Conservation (phyloP, 208 protist species). For the Porcisia deanei region DNA sequence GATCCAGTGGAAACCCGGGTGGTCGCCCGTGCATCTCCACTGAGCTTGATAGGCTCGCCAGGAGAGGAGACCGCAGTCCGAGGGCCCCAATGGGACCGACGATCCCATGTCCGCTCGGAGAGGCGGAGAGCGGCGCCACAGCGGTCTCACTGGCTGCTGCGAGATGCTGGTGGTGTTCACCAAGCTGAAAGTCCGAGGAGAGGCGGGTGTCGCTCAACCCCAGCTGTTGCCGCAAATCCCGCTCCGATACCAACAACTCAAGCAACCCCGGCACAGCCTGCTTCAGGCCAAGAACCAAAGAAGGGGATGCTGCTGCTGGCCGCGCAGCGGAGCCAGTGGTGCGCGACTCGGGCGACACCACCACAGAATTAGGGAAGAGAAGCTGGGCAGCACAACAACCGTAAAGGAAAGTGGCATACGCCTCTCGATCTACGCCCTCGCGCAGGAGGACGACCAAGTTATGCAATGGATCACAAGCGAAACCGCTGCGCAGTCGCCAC, state of each 20-base stretch:
- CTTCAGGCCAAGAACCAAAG: slow-evolving; percentile 12
- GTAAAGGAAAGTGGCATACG: slow-evolving; percentile 66
- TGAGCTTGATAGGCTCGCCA: slow-evolving; percentile 6
- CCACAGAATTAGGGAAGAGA: slow-evolving; percentile 26
- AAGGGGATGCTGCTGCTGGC: background rate
- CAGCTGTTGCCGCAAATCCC: slow-evolving; percentile 22
- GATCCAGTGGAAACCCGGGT: slow-evolving; percentile 11
- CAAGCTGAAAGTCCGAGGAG: slow-evolving; percentile 19
- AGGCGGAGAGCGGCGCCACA: background rate
- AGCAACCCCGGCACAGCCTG: slow-evolving; percentile 47
- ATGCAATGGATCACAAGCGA: slow-evolving; percentile 36
- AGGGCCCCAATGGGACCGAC: background rate
- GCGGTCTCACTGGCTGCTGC: background rate
- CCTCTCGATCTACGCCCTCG: slow-evolving; percentile 68
- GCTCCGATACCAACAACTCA: slow-evolving; percentile 41
- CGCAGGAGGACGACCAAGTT: slow-evolving; percentile 54
- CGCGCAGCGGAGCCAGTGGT: background rate
- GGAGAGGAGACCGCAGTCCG: slow-evolving; percentile 5
- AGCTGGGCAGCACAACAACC: slow-evolving; percentile 42
- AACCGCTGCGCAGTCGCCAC: slow-evolving; percentile 45
- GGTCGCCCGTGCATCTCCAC: slow-evolving; percentile 8
- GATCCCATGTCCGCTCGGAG: background rate
- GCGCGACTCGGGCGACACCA: background rate
- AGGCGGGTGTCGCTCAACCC: slow-evolving; percentile 29
- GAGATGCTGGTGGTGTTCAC: slow-evolving; percentile 1